Evolutionary conservation across 305 asterid species (phyloP).

Genomic region (Solanum hybrid): DNA sequence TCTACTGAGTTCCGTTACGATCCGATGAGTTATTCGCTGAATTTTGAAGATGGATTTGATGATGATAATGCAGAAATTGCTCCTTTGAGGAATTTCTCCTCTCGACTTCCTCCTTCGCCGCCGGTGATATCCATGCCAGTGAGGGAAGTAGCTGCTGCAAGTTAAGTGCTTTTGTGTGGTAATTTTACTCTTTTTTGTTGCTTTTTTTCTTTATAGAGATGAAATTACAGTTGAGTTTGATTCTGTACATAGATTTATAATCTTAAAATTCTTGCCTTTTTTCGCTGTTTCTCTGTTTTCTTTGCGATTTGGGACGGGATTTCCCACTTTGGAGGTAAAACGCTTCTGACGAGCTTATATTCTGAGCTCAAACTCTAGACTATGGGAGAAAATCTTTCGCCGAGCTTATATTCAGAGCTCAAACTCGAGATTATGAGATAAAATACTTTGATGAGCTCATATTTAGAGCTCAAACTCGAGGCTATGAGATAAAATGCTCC

Average conservation of each 20-base stretch:
- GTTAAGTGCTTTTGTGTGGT: background rate
- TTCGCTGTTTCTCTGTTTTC: background rate
- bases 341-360: too few relatives aligned
- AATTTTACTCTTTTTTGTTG: background rate
- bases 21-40: conserved; percentile 59
- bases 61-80: conserved; percentile 25
- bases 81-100: conserved; percentile 42
- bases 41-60: conserved; percentile 53
- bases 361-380: too few relatives aligned
- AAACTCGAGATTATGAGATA: background rate
- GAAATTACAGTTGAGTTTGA: background rate
- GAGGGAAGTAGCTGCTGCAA: background rate
- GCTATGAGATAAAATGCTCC: background rate
- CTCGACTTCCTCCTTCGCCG: conserved; percentile 45
- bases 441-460: too few relatives aligned
- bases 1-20: conserved; percentile 62
- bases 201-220: background rate
- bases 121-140: conserved; percentile 1
- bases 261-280: background rate
- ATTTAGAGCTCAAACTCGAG: too few relatives aligned
- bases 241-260: background rate
- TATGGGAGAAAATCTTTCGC: background rate
- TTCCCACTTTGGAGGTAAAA: background rate
- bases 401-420: rapidly evolving
- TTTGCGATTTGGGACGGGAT: background rate